A percentile compares a stretch with the other conserved stretches of the same genome.
These are phyloP conservation scores for Laburnicola sp. DNA, from an alignment of 2,329 filamentous ascomycete genomes.

Conservation along the genomic window DNA sequence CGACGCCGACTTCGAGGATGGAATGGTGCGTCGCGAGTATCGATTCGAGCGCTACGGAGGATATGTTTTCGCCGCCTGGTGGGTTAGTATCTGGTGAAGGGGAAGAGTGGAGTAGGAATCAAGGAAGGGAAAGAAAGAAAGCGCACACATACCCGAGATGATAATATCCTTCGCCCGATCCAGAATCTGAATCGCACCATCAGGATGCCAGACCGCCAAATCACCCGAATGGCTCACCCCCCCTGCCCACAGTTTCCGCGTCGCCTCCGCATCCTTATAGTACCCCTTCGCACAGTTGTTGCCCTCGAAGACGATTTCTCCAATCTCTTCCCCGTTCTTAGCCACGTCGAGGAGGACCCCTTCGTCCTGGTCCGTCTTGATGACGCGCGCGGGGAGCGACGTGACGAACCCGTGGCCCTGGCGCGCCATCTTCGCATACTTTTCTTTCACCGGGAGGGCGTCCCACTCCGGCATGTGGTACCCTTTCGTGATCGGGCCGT, in stretches of 20 bases:
- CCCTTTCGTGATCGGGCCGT: slow-evolving; percentile 92
- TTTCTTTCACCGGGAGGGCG: slow-evolving; percentile 70
- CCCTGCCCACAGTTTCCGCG: slow-evolving; percentile 81
- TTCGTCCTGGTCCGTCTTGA: slow-evolving; percentile 75
- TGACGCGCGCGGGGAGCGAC: slow-evolving; percentile 75
- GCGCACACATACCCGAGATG: slow-evolving; percentile 70
- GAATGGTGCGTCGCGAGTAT: slow-evolving; percentile 87
- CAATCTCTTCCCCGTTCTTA: slow-evolving; percentile 73
- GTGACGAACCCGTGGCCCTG: slow-evolving; percentile 92
- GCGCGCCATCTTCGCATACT: slow-evolving; percentile 86
- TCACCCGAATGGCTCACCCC: slow-evolving; percentile 89
- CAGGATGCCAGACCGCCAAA: slow-evolving; percentile 87
- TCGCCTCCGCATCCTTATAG: slow-evolving; percentile 86
- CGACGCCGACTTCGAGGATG: slow-evolving; percentile 88
- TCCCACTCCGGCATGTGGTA: slow-evolving; percentile 88
- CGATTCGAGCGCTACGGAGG: slow-evolving; percentile 85
- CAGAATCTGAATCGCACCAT: slow-evolving; percentile 87
- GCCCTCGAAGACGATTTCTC: slow-evolving; percentile 82
- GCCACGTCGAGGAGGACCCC: slow-evolving; percentile 68
- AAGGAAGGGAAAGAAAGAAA: background rate
- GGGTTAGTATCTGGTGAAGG: background rate
- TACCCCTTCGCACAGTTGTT: slow-evolving; percentile 94
- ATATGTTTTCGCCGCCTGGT: slow-evolving; percentile 94
- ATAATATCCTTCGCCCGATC: slow-evolving; percentile 98
- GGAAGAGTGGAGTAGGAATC: background rate